Base-by-base conservation (phyloP, 1,139 yeast genomes). In the Lodderomyces margitis region DNA sequence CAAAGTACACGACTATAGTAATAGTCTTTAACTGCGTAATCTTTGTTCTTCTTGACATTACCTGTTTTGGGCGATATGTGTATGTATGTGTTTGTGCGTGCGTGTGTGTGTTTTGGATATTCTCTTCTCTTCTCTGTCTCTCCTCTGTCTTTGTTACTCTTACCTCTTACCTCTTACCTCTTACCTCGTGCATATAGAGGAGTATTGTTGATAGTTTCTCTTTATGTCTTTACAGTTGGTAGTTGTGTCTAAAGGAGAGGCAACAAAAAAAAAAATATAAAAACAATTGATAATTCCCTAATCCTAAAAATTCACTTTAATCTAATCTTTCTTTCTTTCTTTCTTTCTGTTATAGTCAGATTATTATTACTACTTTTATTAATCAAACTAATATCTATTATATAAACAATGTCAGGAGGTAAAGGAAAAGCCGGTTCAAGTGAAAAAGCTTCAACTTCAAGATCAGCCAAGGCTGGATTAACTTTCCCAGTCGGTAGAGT, bases 401-500 rank as follows among this genome's bases (percentile, higher is more conserved):
- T 44, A 24, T 14, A 31, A 35, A 61, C 37, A 60, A 72, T 72
- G 78, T 72, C 78, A 54, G 77, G 77, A 58, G 77, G 77, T 62
- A 72, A 72, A 70, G 78, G 77, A 52, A 72, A 72, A 66, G 76
- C 76, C 59, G 75, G 76, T 53, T 65, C 76, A 49, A 54, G 75
- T 54, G 78, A 71, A 62, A 73, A 72, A 61, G 78, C 76, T 50
- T 71, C 77, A 50, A 71, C 76, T 56, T 69, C 78, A 44, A 71
- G 78, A 71, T 72, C 77, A 39, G 69, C 77, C 46, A 72, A 73
- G 64, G 78, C 78, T 51, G 78, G 78, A 53, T 70, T 72, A 61
- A 71, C 75, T 49, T 72, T 72, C 76, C 78, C 78, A 63, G 77
- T 73, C 53, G 78, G 78, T 59, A 70, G 78, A 70, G 75, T 73